Percentiles rank a stretch among this genome's conserved stretches.
phyloP scores from a whole-genome alignment of 2,329 filamentous ascomycete genomes.

The Aspergillus ruber region DNA sequence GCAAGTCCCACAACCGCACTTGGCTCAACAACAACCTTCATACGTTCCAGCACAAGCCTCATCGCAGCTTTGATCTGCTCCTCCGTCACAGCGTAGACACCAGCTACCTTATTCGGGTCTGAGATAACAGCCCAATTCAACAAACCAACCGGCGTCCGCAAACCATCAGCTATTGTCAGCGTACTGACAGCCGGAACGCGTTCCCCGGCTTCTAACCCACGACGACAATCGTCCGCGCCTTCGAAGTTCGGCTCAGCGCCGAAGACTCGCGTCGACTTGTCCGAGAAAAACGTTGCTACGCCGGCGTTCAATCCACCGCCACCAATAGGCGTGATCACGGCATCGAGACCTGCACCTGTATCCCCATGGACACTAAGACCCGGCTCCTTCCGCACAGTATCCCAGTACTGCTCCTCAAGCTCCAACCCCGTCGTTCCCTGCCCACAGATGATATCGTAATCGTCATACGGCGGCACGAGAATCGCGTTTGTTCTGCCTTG shows the following conservation, averaged over 20 bases:
- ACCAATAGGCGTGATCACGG: constrained; percentile 75
- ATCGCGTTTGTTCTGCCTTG: constrained; percentile 66
- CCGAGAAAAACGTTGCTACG: constrained; percentile 65
- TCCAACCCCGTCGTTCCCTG: constrained; percentile 89
- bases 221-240: constrained; percentile 74
- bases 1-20: constrained; percentile 79
- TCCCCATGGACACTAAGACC: constrained; percentile 19
- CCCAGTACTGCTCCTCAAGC: constrained; percentile 64
- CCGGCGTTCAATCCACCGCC: constrained; percentile 85
- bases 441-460: constrained; percentile 83
- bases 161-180: constrained; percentile 80
- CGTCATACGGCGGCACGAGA: constrained; percentile 84
- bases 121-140: constrained; percentile 73
- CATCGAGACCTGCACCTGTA: constrained; percentile 45
- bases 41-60: constrained; percentile 71
- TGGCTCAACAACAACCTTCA: constrained; percentile 89
- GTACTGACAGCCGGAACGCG: constrained; percentile 64
- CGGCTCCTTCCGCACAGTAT: constrained; percentile 40
- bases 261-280: constrained; percentile 69
- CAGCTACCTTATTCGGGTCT: constrained; percentile 61
- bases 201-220: constrained; percentile 59
- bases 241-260: constrained; percentile 78
- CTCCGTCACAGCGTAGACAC: constrained; percentile 70
- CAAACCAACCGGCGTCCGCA: constrained; percentile 73
- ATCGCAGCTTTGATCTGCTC: constrained; percentile 73